Base-by-base conservation (phyloP, 208 protist genomes). In the Lotmaria passim region DNA sequence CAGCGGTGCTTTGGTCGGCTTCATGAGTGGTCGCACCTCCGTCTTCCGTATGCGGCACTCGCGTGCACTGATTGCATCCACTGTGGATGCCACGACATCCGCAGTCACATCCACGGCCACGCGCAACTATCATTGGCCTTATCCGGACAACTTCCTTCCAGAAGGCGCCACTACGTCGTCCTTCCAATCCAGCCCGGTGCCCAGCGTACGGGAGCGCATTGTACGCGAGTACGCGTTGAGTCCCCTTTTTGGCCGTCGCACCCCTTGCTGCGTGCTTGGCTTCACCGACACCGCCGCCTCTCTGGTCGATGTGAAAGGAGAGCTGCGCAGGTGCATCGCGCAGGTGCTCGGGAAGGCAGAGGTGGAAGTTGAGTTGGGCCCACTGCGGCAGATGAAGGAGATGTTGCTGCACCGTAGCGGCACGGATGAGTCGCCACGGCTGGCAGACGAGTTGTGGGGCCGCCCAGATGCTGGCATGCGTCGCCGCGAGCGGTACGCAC, bases 121-220 rank as follows among this genome's bases (percentile, higher is more conserved):
- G n/a, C 86, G 90, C 28, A 72, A 24, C 21, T 95, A 95, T 67
- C 93, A 81, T 60, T 91, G 82, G 83, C 87, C 85, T 0, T 91
- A 91, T 64, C 80, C 69, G 51, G 87, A 93, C 19, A 82, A 95
- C 73, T 87, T 95, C 70, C 82, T 95, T 17, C 90, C 90, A 0
- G 71, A 83, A 52, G 86, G 82, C 19, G 83, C 68, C 21, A 66
- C 48, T 3, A 79, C 85, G n/a, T 90, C 81, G 4, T 34, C 62
- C 7, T 93, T 95, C 63, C 90, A 95, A 67, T 85, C 83, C 10
- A 95, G 90, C 69, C 55, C 67, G 17, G 81, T 89, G 1, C 87
- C 87, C 12, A 83, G 73, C 57, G 77, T 82, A 33, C 87, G 90
- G 26, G 69, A 82, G 58, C 78, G 76, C 24, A 65, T 95, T 7